Percentiles rank a stretch among this genome's conserved stretches.
Conservation (phyloP, 768 basidiomycete genomes). For the Rubroboletus pulcherrimus region DNA sequence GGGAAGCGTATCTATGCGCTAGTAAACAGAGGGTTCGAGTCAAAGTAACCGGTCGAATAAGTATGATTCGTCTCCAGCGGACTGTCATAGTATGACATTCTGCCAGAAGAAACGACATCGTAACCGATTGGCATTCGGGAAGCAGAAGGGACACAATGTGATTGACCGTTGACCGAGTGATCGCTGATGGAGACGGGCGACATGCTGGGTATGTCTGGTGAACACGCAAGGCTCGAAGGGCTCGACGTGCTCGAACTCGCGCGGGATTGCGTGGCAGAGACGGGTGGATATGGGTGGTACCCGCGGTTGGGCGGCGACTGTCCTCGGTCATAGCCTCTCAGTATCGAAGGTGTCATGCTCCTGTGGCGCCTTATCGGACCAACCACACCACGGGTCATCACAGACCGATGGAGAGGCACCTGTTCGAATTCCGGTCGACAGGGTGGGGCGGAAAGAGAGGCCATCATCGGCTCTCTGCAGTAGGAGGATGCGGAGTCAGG, state of each 20-base stretch:
- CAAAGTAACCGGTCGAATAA: constrained; percentile 22
- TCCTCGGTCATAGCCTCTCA: constrained; percentile 48
- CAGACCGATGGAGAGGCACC: constrained; percentile 25
- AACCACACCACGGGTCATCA: constrained; percentile 32
- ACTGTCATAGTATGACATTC: constrained; percentile 28
- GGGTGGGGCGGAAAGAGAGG: constrained; percentile 54
- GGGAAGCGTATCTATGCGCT: constrained; percentile 16
- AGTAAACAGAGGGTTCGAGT: constrained; percentile 22
- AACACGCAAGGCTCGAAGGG: constrained; percentile 26
- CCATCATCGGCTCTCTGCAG: constrained; percentile 44
- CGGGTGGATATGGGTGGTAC: constrained; percentile 53
- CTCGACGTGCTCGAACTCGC: constrained; percentile 30
- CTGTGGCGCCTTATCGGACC: constrained; percentile 68
- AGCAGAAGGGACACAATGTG: constrained; percentile 21
- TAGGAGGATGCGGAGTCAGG: constrained; percentile 26
- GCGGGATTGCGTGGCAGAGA: constrained; percentile 26
- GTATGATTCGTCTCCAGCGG: constrained; percentile 20
- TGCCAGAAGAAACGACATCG: constrained; percentile 23
- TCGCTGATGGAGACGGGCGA: constrained; percentile 18
- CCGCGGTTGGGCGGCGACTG: constrained; percentile 46
- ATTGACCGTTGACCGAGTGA: constrained; percentile 7
- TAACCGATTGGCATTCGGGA: constrained; percentile 21
- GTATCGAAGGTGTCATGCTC: constrained; percentile 70
- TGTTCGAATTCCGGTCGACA: constrained; percentile 65
- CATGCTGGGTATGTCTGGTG: constrained; percentile 26